Conservation (phyloP, 495 filamentous ascomycete species). For the Neurospora hispaniola region DNA sequence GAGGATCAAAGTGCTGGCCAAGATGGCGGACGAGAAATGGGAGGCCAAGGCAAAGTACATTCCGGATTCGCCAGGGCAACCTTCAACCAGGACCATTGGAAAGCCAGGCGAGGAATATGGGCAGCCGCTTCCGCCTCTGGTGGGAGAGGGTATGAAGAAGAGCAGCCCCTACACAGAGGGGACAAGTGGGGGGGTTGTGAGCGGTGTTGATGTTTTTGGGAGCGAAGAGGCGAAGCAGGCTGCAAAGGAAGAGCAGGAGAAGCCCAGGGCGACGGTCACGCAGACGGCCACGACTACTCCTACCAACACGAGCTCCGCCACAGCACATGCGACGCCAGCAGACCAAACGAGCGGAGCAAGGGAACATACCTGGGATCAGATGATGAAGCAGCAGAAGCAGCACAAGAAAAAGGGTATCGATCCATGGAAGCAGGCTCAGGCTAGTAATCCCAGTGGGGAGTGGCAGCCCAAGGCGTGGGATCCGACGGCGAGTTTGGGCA, state of each 20-base stretch:
- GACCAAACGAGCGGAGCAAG: not conserved
- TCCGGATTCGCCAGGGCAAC: conserved; percentile 7
- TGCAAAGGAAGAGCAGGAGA: not conserved
- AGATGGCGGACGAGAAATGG: conserved; percentile 78
- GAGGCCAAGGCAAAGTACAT: conserved; percentile 50
- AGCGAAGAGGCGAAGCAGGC: not conserved
- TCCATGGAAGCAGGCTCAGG: conserved; percentile 50
- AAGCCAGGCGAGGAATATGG: not conserved
- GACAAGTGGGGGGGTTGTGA: not conserved
- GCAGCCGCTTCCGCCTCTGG: not conserved
- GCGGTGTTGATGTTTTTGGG: not conserved
- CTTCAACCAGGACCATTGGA: not conserved
- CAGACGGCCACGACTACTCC: not conserved
- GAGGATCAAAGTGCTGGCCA: conserved; percentile 63
- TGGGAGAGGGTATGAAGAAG: conserved; percentile 1
- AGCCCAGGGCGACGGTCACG: not conserved
- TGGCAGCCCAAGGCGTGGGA: conserved; percentile 74
- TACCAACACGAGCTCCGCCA: not conserved
- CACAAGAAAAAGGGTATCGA: conserved; percentile 26
- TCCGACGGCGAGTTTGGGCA: conserved; percentile 27
- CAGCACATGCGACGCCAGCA: not conserved
- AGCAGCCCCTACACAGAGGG: not conserved
- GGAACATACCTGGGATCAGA: conserved; percentile 20
- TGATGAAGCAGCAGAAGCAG: conserved; percentile 15
- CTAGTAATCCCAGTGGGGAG: conserved; percentile 47